Evolutionary conservation across 75 land plant species (phyloP).

Genomic region (Cunninghamia lanceolata): DNA sequence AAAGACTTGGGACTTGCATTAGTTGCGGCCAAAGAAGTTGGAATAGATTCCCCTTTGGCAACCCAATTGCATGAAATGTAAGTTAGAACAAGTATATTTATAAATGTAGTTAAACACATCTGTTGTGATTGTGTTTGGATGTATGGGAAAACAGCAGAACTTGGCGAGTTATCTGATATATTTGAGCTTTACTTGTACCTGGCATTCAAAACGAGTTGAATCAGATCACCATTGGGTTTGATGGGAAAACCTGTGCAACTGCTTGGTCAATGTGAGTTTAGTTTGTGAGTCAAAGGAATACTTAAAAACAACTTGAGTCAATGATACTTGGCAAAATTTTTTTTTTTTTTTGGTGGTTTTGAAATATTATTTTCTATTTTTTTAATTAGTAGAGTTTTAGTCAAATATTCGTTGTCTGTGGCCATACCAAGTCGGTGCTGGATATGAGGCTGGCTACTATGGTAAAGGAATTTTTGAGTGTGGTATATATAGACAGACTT

Average conservation of each 20-base stretch:
- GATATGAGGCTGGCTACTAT: no score
- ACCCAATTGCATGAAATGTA: slow-evolving; percentile 63
- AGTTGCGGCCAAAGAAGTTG: slow-evolving; percentile 60
- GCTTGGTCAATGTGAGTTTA: no score
- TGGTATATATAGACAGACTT: no score
- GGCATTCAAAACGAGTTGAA: background rate
- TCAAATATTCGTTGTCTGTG: no score
- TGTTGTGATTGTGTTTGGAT: background rate
- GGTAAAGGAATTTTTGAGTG: no score
- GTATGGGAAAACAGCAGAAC: no score
- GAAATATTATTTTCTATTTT: no score
- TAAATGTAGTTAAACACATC: background rate
- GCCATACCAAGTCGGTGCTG: no score
- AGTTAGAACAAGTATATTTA: slow-evolving; percentile 1
- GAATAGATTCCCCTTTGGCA: slow-evolving; percentile 40
- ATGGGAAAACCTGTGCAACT: background rate
- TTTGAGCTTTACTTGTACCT: background rate
- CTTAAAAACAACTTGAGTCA: background rate
- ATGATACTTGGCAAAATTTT: background rate
- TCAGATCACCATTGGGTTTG: background rate
- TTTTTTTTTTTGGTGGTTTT: no score
- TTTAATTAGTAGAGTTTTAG: no score
- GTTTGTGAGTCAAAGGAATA: no score
- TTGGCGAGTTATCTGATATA: no score
- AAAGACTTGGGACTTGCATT: slow-evolving; percentile 78